These are phyloP conservation scores for Jimgerdemannia flammicorona DNA, from an alignment of 192 early-diverging fungal species.

Conservation along the genomic window DNA sequence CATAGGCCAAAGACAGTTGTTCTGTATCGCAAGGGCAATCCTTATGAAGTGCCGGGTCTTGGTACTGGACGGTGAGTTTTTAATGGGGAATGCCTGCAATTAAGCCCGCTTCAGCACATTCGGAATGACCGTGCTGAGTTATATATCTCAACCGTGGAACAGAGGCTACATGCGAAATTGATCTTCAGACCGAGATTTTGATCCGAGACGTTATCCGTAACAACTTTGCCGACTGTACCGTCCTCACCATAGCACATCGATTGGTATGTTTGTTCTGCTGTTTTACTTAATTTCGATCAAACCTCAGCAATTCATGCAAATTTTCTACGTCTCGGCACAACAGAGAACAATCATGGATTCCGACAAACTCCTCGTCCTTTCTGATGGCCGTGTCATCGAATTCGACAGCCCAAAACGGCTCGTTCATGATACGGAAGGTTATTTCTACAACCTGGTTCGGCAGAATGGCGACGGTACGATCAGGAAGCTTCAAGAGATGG, in stretches of 20 bases:
- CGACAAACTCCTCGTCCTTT: slow-evolving; percentile 68
- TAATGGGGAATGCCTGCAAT: not conserved
- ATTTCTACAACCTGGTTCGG: slow-evolving; percentile 28
- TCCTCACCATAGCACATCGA: slow-evolving; percentile 67
- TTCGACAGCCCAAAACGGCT: slow-evolving; percentile 62
- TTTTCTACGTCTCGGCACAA: not conserved
- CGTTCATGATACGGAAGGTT: slow-evolving; percentile 35
- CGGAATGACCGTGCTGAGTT: not conserved
- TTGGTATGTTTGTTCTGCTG: not conserved
- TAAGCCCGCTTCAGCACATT: too few species aligned
- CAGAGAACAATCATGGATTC: slow-evolving; percentile 60
- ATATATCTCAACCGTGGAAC: not conserved
- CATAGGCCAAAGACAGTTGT: slow-evolving; percentile 76
- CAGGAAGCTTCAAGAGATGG: not conserved
- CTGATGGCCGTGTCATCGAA: slow-evolving; percentile 68
- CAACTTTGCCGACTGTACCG: slow-evolving; percentile 18
- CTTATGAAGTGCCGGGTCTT: slow-evolving; percentile 63
- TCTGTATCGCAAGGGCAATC: slow-evolving; percentile 80
- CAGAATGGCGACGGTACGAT: not conserved
- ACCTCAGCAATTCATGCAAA: too few species aligned
- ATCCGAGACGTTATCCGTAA: slow-evolving; percentile 55
- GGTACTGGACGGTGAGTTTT: slow-evolving; percentile 51
- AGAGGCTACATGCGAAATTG: slow-evolving; percentile 73
- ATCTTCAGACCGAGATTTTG: slow-evolving; percentile 38
- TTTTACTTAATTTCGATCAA: not conserved